These are phyloP conservation scores for Quillaja saponaria DNA, from an alignment of 306 rosid genomes.

Conservation along the genomic window DNA sequence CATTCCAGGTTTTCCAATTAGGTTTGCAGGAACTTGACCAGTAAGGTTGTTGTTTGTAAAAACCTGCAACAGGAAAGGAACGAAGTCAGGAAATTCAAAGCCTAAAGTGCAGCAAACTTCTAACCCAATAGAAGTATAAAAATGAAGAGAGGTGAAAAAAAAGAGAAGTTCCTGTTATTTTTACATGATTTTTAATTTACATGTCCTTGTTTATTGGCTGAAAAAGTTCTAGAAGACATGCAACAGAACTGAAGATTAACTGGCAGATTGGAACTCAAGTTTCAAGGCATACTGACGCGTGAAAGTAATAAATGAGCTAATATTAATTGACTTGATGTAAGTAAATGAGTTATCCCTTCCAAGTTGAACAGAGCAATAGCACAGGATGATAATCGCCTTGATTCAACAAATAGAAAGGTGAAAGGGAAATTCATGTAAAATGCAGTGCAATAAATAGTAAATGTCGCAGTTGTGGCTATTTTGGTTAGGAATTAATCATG, in stretches of 20 bases:
- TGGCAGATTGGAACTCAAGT: constrained; percentile 1
- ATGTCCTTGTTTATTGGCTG: no score
- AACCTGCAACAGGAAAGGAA: constrained; percentile 53
- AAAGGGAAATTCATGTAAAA: constrained; percentile 9
- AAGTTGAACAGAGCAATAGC: not conserved
- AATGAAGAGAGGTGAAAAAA: not conserved
- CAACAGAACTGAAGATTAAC: constrained; percentile 13
- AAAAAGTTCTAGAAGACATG: constrained; percentile 1
- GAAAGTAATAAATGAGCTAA: not conserved
- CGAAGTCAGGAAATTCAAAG: constrained; percentile 27
- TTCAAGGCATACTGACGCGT: constrained; percentile 4
- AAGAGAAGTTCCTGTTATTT: not conserved
- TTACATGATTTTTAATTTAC: no score
- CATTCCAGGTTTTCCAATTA: constrained; percentile 57
- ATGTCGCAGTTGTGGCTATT: not conserved
- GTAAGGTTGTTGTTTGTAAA: constrained; percentile 81
- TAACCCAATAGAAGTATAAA: constrained; percentile 18
- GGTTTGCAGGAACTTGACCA: constrained; percentile 76
- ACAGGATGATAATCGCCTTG: not conserved
- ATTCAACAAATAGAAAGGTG: constrained; percentile 2
- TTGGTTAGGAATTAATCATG: not conserved
- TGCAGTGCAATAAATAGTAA: not conserved
- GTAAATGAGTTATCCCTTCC: not conserved
- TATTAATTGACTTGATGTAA: not conserved
- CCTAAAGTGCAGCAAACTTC: not conserved